Evolutionary conservation across 805 yeast genomes (phyloP).

Genomic region (Millerozyma miso): DNA sequence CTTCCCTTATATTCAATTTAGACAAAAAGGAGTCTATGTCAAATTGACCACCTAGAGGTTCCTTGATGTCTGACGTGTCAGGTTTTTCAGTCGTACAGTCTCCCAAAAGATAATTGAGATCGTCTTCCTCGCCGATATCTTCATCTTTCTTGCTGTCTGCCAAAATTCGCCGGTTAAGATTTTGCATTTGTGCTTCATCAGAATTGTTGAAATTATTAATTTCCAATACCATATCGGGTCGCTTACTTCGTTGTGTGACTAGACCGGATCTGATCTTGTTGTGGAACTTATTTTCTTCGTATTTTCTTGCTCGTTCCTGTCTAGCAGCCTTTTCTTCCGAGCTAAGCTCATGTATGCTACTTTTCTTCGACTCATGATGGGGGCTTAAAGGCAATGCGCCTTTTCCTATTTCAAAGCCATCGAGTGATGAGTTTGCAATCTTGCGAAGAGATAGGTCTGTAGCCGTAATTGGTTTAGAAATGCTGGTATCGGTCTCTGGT

Average conservation of each 20-base stretch:
- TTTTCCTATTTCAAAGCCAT: constrained; percentile 34
- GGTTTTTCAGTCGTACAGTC: not conserved
- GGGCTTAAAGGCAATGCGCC: constrained; percentile 9
- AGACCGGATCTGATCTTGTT: constrained; percentile 27
- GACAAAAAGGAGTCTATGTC: constrained; percentile 1
- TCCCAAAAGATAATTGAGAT: constrained; percentile 4
- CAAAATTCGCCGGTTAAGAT: constrained; percentile 20
- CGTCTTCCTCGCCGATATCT: constrained; percentile 2
- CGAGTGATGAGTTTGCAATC: constrained; percentile 24
- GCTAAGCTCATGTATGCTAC: constrained; percentile 15
- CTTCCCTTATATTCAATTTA: not conserved
- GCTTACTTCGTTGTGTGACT: constrained; percentile 8
- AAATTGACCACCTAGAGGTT: not conserved
- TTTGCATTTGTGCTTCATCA: constrained; percentile 20
- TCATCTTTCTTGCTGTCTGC: constrained; percentile 1
- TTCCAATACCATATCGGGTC: constrained; percentile 23
- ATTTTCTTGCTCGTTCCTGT: constrained; percentile 16
- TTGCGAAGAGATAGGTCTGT: constrained; percentile 15
- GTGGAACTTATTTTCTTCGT: constrained; percentile 24
- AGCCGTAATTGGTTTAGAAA: constrained; percentile 14
- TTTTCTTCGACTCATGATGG: constrained; percentile 4
- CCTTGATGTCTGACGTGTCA: not conserved
- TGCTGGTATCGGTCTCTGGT: constrained; percentile 24
- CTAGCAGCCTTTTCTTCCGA: constrained; percentile 26
- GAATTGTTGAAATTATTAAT: constrained; percentile 27